Conservation (phyloP, 2,329 filamentous ascomycete genomes). For the Fulvia fulva region DNA sequence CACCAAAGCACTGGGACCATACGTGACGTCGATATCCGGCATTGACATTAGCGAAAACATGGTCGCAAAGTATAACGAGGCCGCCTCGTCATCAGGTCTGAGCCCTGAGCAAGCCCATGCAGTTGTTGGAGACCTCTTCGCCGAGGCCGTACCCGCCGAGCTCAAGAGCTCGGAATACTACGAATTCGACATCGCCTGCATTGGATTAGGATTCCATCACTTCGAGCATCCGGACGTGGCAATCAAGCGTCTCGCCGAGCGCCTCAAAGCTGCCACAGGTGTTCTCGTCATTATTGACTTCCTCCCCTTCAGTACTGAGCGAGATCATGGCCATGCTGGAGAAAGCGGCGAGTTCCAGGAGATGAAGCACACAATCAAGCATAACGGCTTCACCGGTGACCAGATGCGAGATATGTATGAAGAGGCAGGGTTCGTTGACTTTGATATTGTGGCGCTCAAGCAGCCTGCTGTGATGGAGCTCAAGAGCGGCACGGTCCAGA, state of each 20-base stretch:
- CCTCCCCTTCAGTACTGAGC: slow-evolving; percentile 13
- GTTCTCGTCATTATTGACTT: slow-evolving; percentile 33
- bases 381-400: slow-evolving; percentile 29
- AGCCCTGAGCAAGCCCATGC: slow-evolving; percentile 26
- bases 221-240: slow-evolving; percentile 34
- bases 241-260: slow-evolving; percentile 25
- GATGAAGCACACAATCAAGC: slow-evolving; percentile 33
- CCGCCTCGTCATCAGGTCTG: slow-evolving; percentile 23
- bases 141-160: slow-evolving; percentile 20
- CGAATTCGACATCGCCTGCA: slow-evolving; percentile 42
- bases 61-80: slow-evolving; percentile 31
- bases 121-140: slow-evolving; percentile 36
- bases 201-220: slow-evolving; percentile 46
- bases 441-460: slow-evolving; percentile 29
- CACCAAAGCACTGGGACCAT: slow-evolving; percentile 29
- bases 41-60: slow-evolving; percentile 33
- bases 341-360: slow-evolving; percentile 16
- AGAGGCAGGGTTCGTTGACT: slow-evolving; percentile 28
- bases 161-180: slow-evolving; percentile 33
- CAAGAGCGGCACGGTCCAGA: slow-evolving; percentile 22
- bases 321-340: slow-evolving; percentile 8
- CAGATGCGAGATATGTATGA: slow-evolving; percentile 28
- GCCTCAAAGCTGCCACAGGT: slow-evolving; percentile 28
- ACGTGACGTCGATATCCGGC: slow-evolving; percentile 30
- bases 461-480: slow-evolving; percentile 29